phyloP scores from a whole-genome alignment of 331 rosid genomes.

The Spiraea crenata region DNA sequence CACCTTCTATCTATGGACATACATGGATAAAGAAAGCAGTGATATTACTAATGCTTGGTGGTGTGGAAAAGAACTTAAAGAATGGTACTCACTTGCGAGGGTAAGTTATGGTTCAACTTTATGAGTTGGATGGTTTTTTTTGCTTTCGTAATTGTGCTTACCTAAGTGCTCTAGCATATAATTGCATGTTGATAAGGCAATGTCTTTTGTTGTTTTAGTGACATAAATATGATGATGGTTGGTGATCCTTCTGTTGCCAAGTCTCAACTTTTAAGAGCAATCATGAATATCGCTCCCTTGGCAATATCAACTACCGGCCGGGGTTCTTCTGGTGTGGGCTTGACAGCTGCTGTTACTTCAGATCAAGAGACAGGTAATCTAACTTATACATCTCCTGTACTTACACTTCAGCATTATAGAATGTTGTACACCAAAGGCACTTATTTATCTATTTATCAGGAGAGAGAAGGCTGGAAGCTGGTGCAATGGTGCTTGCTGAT shows the following conservation, averaged over 20 bases:
- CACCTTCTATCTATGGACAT: constrained; percentile 97
- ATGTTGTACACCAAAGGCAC: constrained; percentile 9
- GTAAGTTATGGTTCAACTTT: constrained; percentile 47
- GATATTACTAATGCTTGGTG: constrained; percentile 85
- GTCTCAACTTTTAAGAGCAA: constrained; percentile 96
- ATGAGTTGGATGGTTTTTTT: constrained; percentile 2
- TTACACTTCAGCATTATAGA: constrained; percentile 10
- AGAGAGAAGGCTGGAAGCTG: constrained; percentile 98
- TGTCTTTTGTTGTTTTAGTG: constrained; percentile 49
- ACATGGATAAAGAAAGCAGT: constrained; percentile 98
- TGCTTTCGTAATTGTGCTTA: background rate
- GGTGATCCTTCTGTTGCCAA: constrained; percentile 99
- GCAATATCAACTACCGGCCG: constrained; percentile 98
- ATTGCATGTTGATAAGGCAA: constrained; percentile 3
- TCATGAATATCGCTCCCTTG: constrained; percentile 92
- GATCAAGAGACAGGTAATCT: constrained; percentile 96
- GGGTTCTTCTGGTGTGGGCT: constrained; percentile 98
- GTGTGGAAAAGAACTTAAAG: constrained; percentile 94
- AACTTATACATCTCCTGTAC: constrained; percentile 6
- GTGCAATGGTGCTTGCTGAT: constrained; percentile 99
- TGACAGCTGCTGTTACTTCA: constrained; percentile 98
- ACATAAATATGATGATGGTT: constrained; percentile 99
- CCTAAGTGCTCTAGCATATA: background rate
- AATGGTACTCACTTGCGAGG: constrained; percentile 98
- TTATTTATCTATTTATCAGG: constrained; percentile 46